These are phyloP conservation scores for Teratosphaeria zuluensis DNA, from an alignment of 2,329 filamentous ascomycete genomes.

Conservation along the genomic window DNA sequence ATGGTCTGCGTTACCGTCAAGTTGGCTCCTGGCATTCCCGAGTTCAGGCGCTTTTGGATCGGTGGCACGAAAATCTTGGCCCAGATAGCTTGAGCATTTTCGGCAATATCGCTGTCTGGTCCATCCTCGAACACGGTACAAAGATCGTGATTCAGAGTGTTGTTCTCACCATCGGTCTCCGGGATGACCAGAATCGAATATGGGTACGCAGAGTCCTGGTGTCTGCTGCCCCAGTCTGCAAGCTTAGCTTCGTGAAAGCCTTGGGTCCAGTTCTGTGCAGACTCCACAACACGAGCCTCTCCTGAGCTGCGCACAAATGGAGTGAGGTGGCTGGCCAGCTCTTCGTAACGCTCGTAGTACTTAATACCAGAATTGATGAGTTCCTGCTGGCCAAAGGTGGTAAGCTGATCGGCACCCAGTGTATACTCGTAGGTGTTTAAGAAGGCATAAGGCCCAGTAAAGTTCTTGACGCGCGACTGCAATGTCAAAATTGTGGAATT, in stretches of 20 bases:
- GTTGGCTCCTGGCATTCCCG: constrained; percentile 57
- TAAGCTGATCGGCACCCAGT: constrained; percentile 61
- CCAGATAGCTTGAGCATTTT: constrained; percentile 49
- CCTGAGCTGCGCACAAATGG: constrained; percentile 67
- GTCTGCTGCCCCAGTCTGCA: constrained; percentile 28
- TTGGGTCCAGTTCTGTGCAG: constrained; percentile 63
- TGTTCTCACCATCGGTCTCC: constrained; percentile 60
- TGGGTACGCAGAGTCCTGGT: constrained; percentile 36
- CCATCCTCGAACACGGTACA: constrained; percentile 63
- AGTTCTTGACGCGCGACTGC: constrained; percentile 46
- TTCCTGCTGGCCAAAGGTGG: constrained; percentile 56
- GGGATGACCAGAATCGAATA: constrained; percentile 57
- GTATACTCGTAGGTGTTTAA: constrained; percentile 61
- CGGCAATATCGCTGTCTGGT: constrained; percentile 38
- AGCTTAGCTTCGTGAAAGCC: constrained; percentile 57
- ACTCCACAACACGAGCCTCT: constrained; percentile 61
- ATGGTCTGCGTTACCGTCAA: constrained; percentile 55
- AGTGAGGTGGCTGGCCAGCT: constrained; percentile 46
- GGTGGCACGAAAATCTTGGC: constrained; percentile 53
- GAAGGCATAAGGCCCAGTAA: constrained; percentile 57
- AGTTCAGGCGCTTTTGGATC: constrained; percentile 61
- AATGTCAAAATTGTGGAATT: constrained; percentile 55
- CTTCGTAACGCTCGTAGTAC: constrained; percentile 64
- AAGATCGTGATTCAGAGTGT: constrained; percentile 66
- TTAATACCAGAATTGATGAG: constrained; percentile 65